Percentiles rank a stretch among this genome's conserved stretches.
Conservation (phyloP, 768 basidiomycete genomes). For the Fomitopsis serialis region DNA sequence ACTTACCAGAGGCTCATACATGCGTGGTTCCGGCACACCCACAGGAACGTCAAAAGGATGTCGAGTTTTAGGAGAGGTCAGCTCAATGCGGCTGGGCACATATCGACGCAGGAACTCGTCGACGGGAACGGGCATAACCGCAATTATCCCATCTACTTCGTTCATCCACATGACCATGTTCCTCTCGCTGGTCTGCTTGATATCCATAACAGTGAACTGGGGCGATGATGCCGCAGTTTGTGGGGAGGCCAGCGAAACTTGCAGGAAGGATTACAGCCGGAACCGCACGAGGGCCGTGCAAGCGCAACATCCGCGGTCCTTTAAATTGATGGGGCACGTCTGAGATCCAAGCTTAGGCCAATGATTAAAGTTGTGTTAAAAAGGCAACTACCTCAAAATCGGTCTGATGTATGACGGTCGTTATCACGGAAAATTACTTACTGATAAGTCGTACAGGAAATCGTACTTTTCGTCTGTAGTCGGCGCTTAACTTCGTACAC, state of each 20-base stretch:
- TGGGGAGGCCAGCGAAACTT: not conserved
- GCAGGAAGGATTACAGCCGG: not conserved
- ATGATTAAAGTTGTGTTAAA: too few species aligned
- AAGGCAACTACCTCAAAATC: too few species aligned
- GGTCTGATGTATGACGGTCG: too few species aligned
- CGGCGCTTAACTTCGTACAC: too few species aligned
- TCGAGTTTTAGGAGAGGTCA: not conserved
- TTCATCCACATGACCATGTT: not conserved
- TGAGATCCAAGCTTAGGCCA: not conserved
- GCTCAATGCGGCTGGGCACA: not conserved
- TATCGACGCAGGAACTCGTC: not conserved
- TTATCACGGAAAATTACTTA: too few species aligned
- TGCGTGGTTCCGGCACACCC: not conserved
- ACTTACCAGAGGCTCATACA: conserved; percentile 2
- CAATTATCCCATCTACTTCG: not conserved
- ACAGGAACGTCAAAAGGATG: not conserved
- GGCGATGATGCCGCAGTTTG: not conserved
- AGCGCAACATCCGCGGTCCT: not conserved
- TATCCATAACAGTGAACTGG: too few species aligned
- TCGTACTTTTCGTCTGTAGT: too few species aligned
- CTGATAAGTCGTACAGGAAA: too few species aligned
- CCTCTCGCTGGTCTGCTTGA: not conserved
- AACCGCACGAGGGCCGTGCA: not conserved
- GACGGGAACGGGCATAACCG: not conserved
- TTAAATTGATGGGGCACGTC: not conserved